Evolutionary conservation across 768 basidiomycete species (phyloP).

Genomic region (Tylopilus rubrobrunneus): DNA sequence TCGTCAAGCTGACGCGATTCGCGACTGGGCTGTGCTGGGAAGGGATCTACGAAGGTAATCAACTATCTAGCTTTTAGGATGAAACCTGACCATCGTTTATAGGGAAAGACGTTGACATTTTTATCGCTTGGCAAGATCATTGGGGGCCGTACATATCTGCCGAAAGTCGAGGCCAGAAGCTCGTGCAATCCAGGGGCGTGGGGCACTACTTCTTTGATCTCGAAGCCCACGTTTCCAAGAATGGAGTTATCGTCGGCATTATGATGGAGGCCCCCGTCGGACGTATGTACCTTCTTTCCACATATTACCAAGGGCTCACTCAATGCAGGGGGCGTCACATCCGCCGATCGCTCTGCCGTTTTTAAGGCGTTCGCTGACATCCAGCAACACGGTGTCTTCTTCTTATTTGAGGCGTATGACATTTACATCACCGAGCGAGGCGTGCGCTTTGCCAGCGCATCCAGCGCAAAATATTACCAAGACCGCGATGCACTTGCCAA

Average conservation of each 20-base stretch:
- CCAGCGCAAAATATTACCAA: slow-evolving; percentile 12
- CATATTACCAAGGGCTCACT: slow-evolving; percentile 6
- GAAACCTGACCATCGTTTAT: not conserved
- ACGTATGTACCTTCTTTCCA: slow-evolving; percentile 15
- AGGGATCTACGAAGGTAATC: slow-evolving; percentile 26
- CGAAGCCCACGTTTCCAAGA: slow-evolving; percentile 28
- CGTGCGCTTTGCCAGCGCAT: slow-evolving; percentile 26
- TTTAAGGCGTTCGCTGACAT: slow-evolving; percentile 30
- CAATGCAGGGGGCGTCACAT: slow-evolving; percentile 17
- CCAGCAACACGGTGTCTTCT: slow-evolving; percentile 26
- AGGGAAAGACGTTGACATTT: slow-evolving; percentile 28
- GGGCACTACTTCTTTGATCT: slow-evolving; percentile 29
- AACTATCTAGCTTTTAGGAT: not conserved
- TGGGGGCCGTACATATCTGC: slow-evolving; percentile 23
- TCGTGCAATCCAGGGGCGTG: slow-evolving; percentile 27
- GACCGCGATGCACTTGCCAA: slow-evolving; percentile 26
- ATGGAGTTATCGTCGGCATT: slow-evolving; percentile 28
- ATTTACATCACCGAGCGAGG: slow-evolving; percentile 30
- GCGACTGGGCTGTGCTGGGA: slow-evolving; percentile 21
- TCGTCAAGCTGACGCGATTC: slow-evolving; percentile 26
- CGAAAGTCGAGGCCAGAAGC: slow-evolving; percentile 29
- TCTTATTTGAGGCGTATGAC: slow-evolving; percentile 15
- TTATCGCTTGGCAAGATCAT: slow-evolving; percentile 24
- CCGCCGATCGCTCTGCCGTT: slow-evolving; percentile 26
- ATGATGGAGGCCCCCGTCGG: slow-evolving; percentile 30